phyloP scores from a whole-genome alignment of 306 rosid species.

The Vicia villosa region DNA sequence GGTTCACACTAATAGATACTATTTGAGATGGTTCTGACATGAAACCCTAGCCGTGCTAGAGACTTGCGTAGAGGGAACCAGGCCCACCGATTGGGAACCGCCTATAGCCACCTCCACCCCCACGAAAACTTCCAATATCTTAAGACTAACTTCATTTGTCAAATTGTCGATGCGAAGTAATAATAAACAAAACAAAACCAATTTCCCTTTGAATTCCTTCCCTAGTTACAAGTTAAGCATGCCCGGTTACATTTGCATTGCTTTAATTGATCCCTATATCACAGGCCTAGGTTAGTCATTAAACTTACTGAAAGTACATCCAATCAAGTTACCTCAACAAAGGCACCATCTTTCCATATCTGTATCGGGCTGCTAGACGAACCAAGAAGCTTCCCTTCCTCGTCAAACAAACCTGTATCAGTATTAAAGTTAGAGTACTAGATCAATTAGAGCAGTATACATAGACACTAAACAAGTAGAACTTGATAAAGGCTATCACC shows the following conservation, averaged over 20 bases:
- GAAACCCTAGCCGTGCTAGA: slow-evolving; percentile 9
- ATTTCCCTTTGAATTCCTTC: not conserved
- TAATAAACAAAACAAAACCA: slow-evolving; percentile 18
- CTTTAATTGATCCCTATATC: slow-evolving; percentile 23
- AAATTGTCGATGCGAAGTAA: slow-evolving; percentile 14
- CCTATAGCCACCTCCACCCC: not conserved
- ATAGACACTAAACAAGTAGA: not conserved
- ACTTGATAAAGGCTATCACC: not conserved
- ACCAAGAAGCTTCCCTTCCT: slow-evolving; percentile 89
- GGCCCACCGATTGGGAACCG: slow-evolving; percentile 23
- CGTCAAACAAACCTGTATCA: slow-evolving; percentile 75
- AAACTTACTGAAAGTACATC: slow-evolving; percentile 32
- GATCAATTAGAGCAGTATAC: not conserved
- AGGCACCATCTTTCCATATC: slow-evolving; percentile 86
- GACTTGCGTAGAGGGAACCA: slow-evolving; percentile 13
- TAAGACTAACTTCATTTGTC: slow-evolving; percentile 24
- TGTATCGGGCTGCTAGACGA: slow-evolving; percentile 88
- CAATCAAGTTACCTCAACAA: slow-evolving; percentile 65
- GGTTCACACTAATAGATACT: not conserved
- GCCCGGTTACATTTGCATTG: not conserved
- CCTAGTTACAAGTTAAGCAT: not conserved
- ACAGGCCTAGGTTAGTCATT: slow-evolving; percentile 11
- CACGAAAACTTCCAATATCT: not conserved
- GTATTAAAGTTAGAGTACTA: slow-evolving; percentile 22
- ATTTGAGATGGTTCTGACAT: not conserved